phyloP scores from a whole-genome alignment of 768 basidiomycete genomes.

The Suillus paluster region DNA sequence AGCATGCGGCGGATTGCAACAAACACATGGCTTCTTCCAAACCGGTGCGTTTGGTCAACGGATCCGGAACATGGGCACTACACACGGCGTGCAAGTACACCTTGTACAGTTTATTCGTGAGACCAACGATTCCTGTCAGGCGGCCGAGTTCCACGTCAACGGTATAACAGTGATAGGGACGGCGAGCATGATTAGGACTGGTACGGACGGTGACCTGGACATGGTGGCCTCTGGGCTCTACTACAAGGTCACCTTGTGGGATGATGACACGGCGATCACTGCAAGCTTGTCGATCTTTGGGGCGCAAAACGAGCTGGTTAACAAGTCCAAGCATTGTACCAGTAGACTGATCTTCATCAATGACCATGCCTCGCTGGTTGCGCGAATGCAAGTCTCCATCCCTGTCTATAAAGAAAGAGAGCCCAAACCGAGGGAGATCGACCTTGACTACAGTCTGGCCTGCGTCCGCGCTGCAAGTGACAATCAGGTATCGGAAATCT shows the following conservation, averaged over 20 bases:
- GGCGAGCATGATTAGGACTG: not conserved
- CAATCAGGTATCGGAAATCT: constrained; percentile 15
- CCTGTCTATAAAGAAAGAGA: constrained; percentile 42
- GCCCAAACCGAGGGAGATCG: constrained; percentile 37
- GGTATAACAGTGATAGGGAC: constrained; percentile 25
- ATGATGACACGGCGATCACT: constrained; percentile 17
- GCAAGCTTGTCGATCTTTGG: constrained; percentile 12
- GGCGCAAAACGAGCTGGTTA: constrained; percentile 40
- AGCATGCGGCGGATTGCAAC: constrained; percentile 37
- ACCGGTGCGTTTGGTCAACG: constrained; percentile 46
- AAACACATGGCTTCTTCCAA: constrained; percentile 43
- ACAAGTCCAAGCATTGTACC: constrained; percentile 47
- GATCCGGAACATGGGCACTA: constrained; percentile 38
- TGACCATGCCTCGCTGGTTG: constrained; percentile 42
- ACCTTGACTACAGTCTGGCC: constrained; percentile 23
- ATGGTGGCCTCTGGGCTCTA: not conserved
- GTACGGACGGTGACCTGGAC: constrained; percentile 1
- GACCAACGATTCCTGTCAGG: constrained; percentile 23
- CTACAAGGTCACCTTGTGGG: constrained; percentile 10
- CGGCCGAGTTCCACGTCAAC: constrained; percentile 31
- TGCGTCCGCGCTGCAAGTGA: constrained; percentile 14
- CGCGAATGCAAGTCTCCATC: constrained; percentile 36
- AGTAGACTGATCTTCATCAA: constrained; percentile 41
- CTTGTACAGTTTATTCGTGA: constrained; percentile 33
- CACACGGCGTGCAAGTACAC: constrained; percentile 48